Evolutionary conservation across 148 eudicot genomes (phyloP).

Genomic region (Camellia japonica): DNA sequence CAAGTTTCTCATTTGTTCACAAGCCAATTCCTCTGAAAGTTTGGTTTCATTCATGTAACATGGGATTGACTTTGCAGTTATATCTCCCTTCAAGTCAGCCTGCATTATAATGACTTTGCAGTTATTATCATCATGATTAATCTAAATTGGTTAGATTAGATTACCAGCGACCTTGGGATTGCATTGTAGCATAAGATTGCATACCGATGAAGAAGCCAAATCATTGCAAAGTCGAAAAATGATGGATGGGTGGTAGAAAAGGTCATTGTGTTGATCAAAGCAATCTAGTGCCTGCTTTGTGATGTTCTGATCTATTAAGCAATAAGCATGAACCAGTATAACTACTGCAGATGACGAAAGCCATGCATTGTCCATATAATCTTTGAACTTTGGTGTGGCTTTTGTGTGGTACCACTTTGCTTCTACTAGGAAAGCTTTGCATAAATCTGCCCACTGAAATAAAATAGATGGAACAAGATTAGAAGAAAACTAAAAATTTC

Average conservation of each 20-base stretch:
- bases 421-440: constrained; percentile 20
- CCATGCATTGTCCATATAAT: constrained; percentile 23
- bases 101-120: not conserved
- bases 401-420: constrained; percentile 20
- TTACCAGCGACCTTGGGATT: too few species aligned
- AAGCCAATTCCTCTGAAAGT: constrained; percentile 21
- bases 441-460: constrained; percentile 21
- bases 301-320: constrained; percentile 8
- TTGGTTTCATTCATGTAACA: constrained; percentile 29
- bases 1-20: constrained; percentile 22
- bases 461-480: not conserved
- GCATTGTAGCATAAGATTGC: too few species aligned
- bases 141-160: too few species aligned
- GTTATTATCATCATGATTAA: too few species aligned
- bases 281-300: constrained; percentile 11
- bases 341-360: constrained; percentile 20
- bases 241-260: constrained; percentile 3
- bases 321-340: constrained; percentile 21
- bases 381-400: constrained; percentile 13
- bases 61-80: constrained; percentile 27
- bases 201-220: constrained; percentile 24
- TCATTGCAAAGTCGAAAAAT: constrained; percentile 27
- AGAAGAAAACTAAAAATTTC: too few species aligned
- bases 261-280: constrained; percentile 18
- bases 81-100: constrained; percentile 36